These are phyloP conservation scores for Pythium coloratum DNA, from an alignment of 352 stramenopile genomes.

Conservation along the genomic window DNA sequence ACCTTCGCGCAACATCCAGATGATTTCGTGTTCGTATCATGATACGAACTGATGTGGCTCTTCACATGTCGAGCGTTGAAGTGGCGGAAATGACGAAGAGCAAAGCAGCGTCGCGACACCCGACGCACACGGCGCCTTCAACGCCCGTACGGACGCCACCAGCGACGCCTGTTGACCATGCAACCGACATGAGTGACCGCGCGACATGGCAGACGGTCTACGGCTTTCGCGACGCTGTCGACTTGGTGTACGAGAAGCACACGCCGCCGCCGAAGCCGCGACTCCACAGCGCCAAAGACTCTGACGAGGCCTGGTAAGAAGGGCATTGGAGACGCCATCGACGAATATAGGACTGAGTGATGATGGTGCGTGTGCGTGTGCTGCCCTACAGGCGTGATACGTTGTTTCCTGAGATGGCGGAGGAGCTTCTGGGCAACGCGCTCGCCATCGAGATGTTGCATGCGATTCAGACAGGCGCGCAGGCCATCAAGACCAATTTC, in stretches of 20 bases:
- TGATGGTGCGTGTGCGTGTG: background rate
- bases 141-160: background rate
- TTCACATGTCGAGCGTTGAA: background rate
- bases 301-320: conserved; percentile 42
- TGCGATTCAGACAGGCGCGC: conserved; percentile 14
- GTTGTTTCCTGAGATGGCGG: conserved; percentile 35
- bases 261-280: conserved; percentile 46
- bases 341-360: background rate
- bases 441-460: conserved; percentile 33
- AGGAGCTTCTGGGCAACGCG: conserved; percentile 53
- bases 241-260: conserved; percentile 52
- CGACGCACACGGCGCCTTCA: background rate
- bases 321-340: background rate
- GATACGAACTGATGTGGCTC: conserved; percentile 11
- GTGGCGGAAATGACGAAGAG: background rate
- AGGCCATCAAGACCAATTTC: conserved; percentile 45
- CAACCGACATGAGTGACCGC: background rate
- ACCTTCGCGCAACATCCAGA: too few relatives aligned
- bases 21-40: conserved; percentile 4
- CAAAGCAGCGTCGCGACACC: background rate
- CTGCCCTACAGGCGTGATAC: conserved; percentile 21
- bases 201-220: conserved; percentile 52
- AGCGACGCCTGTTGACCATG: background rate
- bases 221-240: conserved; percentile 58
- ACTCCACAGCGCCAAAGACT: conserved; percentile 34